Percentiles rank a stretch among this genome's conserved stretches.
phyloP scores from a whole-genome alignment of 1,139 yeast genomes.

The Diutina catenulata region DNA sequence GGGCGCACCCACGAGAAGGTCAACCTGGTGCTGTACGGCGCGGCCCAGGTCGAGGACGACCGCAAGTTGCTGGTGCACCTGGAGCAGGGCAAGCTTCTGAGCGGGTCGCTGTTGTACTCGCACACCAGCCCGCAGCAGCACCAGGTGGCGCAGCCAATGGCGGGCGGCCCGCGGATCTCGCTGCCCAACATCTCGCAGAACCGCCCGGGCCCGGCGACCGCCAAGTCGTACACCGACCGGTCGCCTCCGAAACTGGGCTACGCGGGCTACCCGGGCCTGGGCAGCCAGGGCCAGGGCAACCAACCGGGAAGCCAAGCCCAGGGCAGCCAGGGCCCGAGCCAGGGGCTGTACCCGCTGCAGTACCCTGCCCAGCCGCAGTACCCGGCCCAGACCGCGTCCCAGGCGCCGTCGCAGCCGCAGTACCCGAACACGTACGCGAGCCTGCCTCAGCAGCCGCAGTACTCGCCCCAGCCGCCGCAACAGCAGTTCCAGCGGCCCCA shows the following conservation, averaged over 20 bases:
- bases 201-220: constrained; percentile 9
- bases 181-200: constrained; percentile 27
- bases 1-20: constrained; percentile 8
- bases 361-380: constrained; percentile 4
- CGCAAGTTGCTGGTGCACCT: constrained; percentile 1
- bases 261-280: constrained; percentile 6
- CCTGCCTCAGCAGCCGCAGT: constrained; percentile 7
- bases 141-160: constrained; percentile 6
- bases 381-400: not conserved
- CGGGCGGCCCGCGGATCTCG: constrained; percentile 21
- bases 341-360: not conserved
- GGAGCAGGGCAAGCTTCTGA: not conserved
- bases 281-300: constrained; percentile 6
- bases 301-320: constrained; percentile 6
- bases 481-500: constrained; percentile 10
- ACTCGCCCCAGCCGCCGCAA: constrained; percentile 8
- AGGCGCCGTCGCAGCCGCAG: not conserved
- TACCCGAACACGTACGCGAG: constrained; percentile 4
- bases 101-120: not conserved
- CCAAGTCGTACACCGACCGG: constrained; percentile 4
- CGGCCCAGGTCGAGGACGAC: not conserved
- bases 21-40: constrained; percentile 9
- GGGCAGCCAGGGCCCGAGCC: constrained; percentile 3
- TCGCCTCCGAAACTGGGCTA: not conserved
- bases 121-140: constrained; percentile 5